Evolutionary conservation across 345 rosid genomes (phyloP).

Genomic region (Linum usitatissimum): DNA sequence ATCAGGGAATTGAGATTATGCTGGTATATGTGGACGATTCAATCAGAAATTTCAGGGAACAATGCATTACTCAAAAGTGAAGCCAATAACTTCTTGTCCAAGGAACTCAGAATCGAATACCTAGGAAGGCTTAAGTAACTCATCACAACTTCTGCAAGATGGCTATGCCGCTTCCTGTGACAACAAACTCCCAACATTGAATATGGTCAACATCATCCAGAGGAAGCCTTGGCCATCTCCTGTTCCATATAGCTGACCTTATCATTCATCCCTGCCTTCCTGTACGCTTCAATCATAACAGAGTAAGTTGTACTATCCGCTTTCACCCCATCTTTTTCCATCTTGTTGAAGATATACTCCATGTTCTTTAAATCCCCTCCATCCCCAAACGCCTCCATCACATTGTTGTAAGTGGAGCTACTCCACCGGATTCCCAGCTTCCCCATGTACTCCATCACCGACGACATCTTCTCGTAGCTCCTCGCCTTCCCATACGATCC

Average conservation of each 20-base stretch:
- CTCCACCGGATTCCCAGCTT: constrained; percentile 91
- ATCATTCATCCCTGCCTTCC: constrained; percentile 72
- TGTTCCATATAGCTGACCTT: constrained; percentile 64
- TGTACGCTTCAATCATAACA: constrained; percentile 63
- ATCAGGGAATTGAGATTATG: too few relatives aligned
- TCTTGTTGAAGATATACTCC: constrained; percentile 78
- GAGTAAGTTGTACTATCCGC: constrained; percentile 51
- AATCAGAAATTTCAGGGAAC: too few relatives aligned
- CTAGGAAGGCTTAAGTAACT: too few relatives aligned
- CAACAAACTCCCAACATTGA: too few relatives aligned
- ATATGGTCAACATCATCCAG: background rate
- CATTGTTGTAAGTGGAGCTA: constrained; percentile 75
- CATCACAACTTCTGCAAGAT: too few relatives aligned
- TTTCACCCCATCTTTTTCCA: constrained; percentile 67
- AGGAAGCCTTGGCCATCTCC: constrained; percentile 23
- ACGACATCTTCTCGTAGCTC: constrained; percentile 87
- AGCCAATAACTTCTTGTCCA: too few relatives aligned
- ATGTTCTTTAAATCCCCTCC: constrained; percentile 80
- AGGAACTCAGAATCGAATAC: too few relatives aligned
- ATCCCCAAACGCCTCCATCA: constrained; percentile 84
- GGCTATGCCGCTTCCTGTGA: too few relatives aligned
- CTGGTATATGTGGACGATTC: too few relatives aligned
- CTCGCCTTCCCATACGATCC: constrained; percentile 82
- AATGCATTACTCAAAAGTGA: too few relatives aligned
- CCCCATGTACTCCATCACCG: constrained; percentile 89